These are phyloP conservation scores for Candida chilensis DNA, from an alignment of 805 yeast species.

Conservation along the genomic window DNA sequence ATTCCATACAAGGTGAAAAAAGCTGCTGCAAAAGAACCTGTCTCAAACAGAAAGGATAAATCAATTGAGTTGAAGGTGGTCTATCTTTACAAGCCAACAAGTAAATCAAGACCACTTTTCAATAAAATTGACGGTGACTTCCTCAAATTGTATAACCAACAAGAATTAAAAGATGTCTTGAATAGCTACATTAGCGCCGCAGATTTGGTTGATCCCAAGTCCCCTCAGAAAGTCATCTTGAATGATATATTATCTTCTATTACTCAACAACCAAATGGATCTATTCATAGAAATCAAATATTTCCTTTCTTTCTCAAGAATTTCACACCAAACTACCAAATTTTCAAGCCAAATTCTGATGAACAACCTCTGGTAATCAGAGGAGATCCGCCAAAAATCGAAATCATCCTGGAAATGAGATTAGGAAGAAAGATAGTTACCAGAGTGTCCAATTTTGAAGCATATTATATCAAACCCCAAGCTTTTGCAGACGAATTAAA, in stretches of 20 bases:
- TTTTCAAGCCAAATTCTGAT: conserved; percentile 36
- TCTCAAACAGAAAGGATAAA: conserved; percentile 13
- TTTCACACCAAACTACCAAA: conserved; percentile 40
- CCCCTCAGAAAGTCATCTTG: conserved; percentile 44
- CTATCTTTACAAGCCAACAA: conserved; percentile 50
- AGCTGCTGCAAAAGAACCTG: conserved; percentile 6
- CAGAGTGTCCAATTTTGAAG: conserved; percentile 58
- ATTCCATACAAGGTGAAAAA: conserved; percentile 48
- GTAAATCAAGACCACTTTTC: conserved; percentile 36
- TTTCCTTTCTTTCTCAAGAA: conserved; percentile 33
- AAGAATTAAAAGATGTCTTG: conserved; percentile 45
- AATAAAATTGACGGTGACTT: conserved; percentile 26
- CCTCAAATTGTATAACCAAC: conserved; percentile 35
- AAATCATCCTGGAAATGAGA: conserved; percentile 62
- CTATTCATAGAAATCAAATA: conserved; percentile 32
- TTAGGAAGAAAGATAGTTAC: conserved; percentile 81
- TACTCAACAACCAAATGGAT: conserved; percentile 18
- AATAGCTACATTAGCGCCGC: conserved; percentile 46
- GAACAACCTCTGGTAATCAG: conserved; percentile 26
- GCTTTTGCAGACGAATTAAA: conserved; percentile 61
- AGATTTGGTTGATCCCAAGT: conserved; percentile 38
- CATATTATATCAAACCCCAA: conserved; percentile 55
- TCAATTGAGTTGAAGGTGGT: conserved; percentile 17
- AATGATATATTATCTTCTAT: conserved; percentile 45
- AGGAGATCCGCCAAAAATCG: conserved; percentile 63